Percentiles rank a stretch among this genome's conserved stretches.
Evolutionary conservation across 225 moss, liverwort and hornwort species (phyloP).

Genomic region (Rhytidiadelphus loreus): DNA sequence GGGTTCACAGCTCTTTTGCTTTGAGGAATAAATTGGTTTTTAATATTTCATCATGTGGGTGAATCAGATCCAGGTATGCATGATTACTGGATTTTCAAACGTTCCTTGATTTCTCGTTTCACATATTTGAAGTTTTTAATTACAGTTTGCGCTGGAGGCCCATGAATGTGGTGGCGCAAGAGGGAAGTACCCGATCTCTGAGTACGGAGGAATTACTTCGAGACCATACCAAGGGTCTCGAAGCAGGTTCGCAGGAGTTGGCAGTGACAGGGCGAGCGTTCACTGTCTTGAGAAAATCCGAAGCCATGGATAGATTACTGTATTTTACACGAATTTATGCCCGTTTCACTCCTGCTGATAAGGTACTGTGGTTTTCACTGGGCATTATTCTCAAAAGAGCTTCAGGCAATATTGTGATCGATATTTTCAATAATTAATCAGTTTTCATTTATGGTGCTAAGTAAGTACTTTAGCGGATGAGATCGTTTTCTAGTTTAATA

Average conservation of each 20-base stretch:
- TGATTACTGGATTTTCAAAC: not conserved
- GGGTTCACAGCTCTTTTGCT: not conserved
- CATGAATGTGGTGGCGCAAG: slow-evolving; percentile 34
- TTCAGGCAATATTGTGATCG: not conserved
- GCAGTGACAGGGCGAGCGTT: slow-evolving; percentile 84
- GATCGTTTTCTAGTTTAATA: not conserved
- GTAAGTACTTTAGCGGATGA: not conserved
- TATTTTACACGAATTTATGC: slow-evolving; percentile 72
- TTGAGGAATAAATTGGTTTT: not conserved
- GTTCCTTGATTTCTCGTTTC: not conserved
- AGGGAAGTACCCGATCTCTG: slow-evolving; percentile 8
- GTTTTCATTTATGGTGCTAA: not conserved
- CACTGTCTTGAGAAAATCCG: slow-evolving; percentile 43
- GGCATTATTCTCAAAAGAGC: not conserved
- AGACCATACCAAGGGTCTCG: slow-evolving; percentile 42
- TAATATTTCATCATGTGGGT: not conserved
- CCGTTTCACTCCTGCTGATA: slow-evolving; percentile 74
- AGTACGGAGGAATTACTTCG: slow-evolving; percentile 21
- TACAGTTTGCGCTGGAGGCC: slow-evolving; percentile 52
- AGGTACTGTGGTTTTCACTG: slow-evolving; percentile 18
- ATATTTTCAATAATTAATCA: not conserved
- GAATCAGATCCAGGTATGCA: not conserved
- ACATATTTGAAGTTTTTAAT: not conserved
- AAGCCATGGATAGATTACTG: slow-evolving; percentile 55
- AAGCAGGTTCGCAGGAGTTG: slow-evolving; percentile 54